Conservation (phyloP, 768 basidiomycete species). For the Kwoniella heveanensis region DNA sequence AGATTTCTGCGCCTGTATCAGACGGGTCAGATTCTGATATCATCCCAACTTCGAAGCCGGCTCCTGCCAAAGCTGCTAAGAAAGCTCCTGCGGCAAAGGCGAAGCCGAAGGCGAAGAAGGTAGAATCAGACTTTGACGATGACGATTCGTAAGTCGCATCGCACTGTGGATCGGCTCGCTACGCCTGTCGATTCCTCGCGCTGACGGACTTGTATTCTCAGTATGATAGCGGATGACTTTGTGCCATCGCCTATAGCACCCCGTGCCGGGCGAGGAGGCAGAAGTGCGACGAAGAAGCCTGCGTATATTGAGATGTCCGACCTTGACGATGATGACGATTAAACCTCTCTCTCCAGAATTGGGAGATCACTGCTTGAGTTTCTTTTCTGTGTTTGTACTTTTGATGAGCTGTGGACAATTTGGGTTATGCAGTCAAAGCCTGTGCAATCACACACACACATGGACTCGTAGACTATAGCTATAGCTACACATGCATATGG, state of each 20-base stretch:
- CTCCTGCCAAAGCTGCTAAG: constrained; percentile 23
- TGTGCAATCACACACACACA: no score
- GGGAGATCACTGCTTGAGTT: no score
- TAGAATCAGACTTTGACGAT: constrained; percentile 44
- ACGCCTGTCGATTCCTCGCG: neutral
- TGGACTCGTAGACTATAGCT: neutral
- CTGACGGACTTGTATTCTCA: neutral
- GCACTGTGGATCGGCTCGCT: no score
- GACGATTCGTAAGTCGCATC: constrained; percentile 28
- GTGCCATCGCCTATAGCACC: constrained; percentile 33
- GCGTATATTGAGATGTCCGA: constrained; percentile 49
- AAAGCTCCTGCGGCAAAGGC: constrained; percentile 24
- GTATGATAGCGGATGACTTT: constrained; percentile 37
- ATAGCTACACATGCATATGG: neutral
- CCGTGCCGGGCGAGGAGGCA: constrained; percentile 38
- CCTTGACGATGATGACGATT: constrained; percentile 37
- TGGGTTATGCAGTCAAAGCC: neutral
- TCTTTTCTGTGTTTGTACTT: neutral
- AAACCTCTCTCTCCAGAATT: no score
- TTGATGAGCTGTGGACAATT: neutral
- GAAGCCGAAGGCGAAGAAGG: constrained; percentile 36
- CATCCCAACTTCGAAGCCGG: constrained; percentile 7
- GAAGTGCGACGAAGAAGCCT: constrained; percentile 43
- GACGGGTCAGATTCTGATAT: constrained; percentile 18
- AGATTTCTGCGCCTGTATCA: constrained; percentile 7